Base-by-base conservation (phyloP, 208 protist species). In the Leishmania arabica region DNA sequence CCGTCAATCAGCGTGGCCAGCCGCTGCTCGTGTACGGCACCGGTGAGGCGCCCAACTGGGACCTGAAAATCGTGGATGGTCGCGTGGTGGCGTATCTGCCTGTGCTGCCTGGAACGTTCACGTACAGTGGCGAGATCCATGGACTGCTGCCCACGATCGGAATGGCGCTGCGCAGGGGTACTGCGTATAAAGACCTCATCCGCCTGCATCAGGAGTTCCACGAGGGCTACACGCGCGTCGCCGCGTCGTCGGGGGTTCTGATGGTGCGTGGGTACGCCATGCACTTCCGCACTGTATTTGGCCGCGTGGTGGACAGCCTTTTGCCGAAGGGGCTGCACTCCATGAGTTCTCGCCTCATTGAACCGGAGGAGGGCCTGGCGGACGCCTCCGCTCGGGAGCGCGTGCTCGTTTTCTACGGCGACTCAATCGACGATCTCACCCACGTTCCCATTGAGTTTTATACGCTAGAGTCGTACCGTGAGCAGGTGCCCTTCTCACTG, bases 381-480 rank as follows among this genome's bases (percentile, higher is more conserved):
- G 81, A 88, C 37, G 72, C 86, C 31, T 60, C 81, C 53, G 69
- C 70, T 53, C 90, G 89, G 47, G 89, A 97, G 69, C 90, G 93
- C 51, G 96, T 95, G 34, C 97, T 98, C 88, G 90, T 96, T 75
- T 97, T 98, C 81, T 95, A 92, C 84, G 95, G 95, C 37, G 84
- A 92, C 47, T 93, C 90, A 49, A 70, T 80, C 19, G 88, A 93
- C 70, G 93, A 97, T 76, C 86, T 98, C 73, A 96, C 90, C 5
- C 90, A 93, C 87, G 88, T 98, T 66, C 96, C 96, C 27, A 91
- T 98, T 66, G 96, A 98, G 81, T 97, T 98, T 88, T 98, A 92
- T 86, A 97, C 92, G n/a, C 77, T 97, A 42, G 95, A 98, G 85
- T 93, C 93, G 11, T 98, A 96, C 85, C 95, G 96, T 65, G 96